These are phyloP conservation scores for Candida sojae DNA, from an alignment of 1,139 yeast species.

Conservation along the genomic window DNA sequence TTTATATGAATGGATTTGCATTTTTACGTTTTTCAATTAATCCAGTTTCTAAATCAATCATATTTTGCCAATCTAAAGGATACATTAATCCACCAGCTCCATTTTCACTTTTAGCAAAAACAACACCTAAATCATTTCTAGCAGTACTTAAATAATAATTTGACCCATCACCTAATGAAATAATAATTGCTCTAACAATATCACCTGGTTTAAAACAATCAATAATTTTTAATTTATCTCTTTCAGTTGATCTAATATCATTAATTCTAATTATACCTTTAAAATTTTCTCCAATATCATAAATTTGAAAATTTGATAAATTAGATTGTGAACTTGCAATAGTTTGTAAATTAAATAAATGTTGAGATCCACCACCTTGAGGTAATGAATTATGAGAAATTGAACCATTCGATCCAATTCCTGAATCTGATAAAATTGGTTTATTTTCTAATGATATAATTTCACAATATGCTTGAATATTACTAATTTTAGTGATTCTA, in stretches of 20 bases:
- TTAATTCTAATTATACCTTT: conserved; percentile 86
- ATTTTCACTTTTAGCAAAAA: conserved; percentile 72
- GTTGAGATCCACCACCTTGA: conserved; percentile 57
- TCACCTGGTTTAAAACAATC: conserved; percentile 92
- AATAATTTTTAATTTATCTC: conserved; percentile 80
- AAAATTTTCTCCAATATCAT: conserved; percentile 86
- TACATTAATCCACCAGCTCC: conserved; percentile 82
- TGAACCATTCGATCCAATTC: conserved; percentile 65
- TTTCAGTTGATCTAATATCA: conserved; percentile 87
- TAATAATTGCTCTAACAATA: conserved; percentile 76
- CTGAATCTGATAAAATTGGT: conserved; percentile 63
- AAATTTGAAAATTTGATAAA: conserved; percentile 40
- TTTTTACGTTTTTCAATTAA: conserved; percentile 80
- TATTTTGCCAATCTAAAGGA: conserved; percentile 95
- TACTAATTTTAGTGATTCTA: conserved; percentile 64
- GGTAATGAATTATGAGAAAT: conserved; percentile 42
- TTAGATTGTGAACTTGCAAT: conserved; percentile 49
- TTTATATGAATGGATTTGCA: conserved; percentile 72
- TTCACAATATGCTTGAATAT: conserved; percentile 78
- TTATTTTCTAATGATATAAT: conserved; percentile 75
- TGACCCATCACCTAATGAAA: conserved; percentile 91
- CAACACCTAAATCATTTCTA: conserved; percentile 87
- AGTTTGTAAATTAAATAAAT: conserved; percentile 38
- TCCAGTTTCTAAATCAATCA: conserved; percentile 80
- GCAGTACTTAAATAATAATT: conserved; percentile 91